Base-by-base conservation (phyloP, 2,329 filamentous ascomycete genomes). In the Neopestalotiopsis rosae region DNA sequence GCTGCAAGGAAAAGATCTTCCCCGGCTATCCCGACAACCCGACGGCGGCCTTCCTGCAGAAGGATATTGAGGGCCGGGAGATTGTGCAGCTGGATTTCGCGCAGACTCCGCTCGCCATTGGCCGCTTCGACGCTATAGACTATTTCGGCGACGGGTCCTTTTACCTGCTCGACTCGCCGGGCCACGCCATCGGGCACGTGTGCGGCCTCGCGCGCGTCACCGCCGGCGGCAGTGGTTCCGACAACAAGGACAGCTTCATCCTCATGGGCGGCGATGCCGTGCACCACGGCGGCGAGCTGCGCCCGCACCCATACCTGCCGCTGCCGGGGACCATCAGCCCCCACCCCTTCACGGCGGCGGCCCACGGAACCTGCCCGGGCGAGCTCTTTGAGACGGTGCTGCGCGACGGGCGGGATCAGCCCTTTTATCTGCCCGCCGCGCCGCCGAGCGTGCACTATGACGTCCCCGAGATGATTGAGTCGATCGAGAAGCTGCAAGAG, bases 401-500 rank as follows among this genome's bases (percentile, higher is more conserved):
- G 17, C 77, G 71, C 17, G 71, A 74, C 7, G 76, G 76, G 1
- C 76, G 76, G 64, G 71, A 73, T 1, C 69, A 69, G 67, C 75
- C 80, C 0, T 81, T 83, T 52, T 81, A 81, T 30, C 38, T 71
- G 24, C 77, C 72, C 17, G 68, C 66, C 10, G 68, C 32, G 58
- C 69, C 59, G 67, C 68, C 52, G 66, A 70, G 17, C 61, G 69
- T 42, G 12, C 71, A 76, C 58, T 30, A 76, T 71, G 67, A 81
- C 73, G 68, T 73, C 0, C 75, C 77, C 20, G 74, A 79, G 64
- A 78, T 81, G 2, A 68, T 78, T 30, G 76, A 75, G 61, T 85
- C 83, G 1, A 79, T 85, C 5, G 74, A 74, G n/a, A 85, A 85
- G 66, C 66, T 87, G 34, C 80, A 82, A 65, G 82, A 84, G 68